phyloP scores from a whole-genome alignment of 495 filamentous ascomycete genomes.

The Hapsidospora chrysogenum region DNA sequence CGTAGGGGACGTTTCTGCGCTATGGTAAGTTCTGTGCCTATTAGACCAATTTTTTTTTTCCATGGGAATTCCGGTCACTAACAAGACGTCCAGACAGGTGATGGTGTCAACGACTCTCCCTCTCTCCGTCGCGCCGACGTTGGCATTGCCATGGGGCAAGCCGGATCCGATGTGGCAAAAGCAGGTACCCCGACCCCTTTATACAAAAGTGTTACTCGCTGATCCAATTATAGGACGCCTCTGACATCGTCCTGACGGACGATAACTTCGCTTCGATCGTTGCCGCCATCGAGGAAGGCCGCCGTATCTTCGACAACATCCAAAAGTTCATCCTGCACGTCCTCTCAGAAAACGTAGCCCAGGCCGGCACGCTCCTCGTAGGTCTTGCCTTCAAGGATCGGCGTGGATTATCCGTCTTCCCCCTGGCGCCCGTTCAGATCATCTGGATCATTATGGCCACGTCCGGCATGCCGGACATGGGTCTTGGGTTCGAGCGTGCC shows the following conservation, averaged over 20 bases:
- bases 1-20: conserved; percentile 45
- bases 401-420: conserved; percentile 48
- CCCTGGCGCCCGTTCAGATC: conserved; percentile 55
- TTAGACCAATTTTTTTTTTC: too few relatives aligned
- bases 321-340: conserved; percentile 66
- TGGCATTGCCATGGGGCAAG: conserved; percentile 58
- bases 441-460: conserved; percentile 70
- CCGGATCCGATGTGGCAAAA: conserved; percentile 61
- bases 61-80: too few relatives aligned
- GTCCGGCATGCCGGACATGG: conserved; percentile 57
- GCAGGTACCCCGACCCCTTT: background rate
- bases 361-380: conserved; percentile 50
- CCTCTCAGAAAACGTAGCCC: conserved; percentile 55
- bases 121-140: conserved; percentile 59
- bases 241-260: conserved; percentile 62
- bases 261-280: conserved; percentile 67
- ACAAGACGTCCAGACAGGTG: conserved; percentile 46
- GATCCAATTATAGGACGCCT: conserved; percentile 29
- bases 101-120: conserved; percentile 68
- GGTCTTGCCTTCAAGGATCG: conserved; percentile 57
- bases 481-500: conserved; percentile 53
- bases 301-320: conserved; percentile 61
- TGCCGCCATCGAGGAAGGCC: conserved; percentile 54
- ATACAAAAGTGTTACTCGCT: background rate
- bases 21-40: conserved; percentile 25